Evolutionary conservation across 768 basidiomycete genomes (phyloP).

Genomic region (Suillus paluster): DNA sequence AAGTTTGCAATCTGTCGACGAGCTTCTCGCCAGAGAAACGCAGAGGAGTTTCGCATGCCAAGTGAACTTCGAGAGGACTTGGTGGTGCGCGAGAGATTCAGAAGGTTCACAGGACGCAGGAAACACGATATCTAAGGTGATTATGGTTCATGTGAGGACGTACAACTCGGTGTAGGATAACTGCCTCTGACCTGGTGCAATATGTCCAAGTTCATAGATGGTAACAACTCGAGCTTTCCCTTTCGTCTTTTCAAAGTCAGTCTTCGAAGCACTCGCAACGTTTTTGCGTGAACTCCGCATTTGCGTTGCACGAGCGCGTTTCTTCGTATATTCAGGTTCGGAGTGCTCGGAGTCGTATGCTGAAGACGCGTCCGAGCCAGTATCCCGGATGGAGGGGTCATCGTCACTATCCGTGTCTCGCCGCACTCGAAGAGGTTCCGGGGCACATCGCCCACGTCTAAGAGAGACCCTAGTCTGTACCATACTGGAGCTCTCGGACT

Average conservation of each 20-base stretch:
- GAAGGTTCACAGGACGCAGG: constrained; percentile 43
- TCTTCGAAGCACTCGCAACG: background rate
- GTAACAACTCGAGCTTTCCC: constrained; percentile 25
- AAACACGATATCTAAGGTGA: constrained; percentile 43
- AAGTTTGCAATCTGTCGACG: constrained; percentile 32
- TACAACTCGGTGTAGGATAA: background rate
- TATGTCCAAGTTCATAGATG: constrained; percentile 32
- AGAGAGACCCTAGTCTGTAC: background rate
- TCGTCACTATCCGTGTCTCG: background rate
- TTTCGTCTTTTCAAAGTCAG: background rate
- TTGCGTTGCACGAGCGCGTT: background rate
- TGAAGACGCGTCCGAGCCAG: background rate
- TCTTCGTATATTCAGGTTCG: background rate
- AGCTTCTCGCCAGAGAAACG: constrained; percentile 33
- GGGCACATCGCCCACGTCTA: background rate
- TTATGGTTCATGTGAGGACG: background rate
- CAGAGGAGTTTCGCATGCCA: constrained; percentile 30
- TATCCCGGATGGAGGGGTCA: background rate
- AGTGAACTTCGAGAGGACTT: constrained; percentile 42
- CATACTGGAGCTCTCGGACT: background rate
- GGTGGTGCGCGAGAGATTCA: constrained; percentile 45
- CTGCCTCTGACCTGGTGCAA: constrained; percentile 19
- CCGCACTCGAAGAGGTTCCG: background rate
- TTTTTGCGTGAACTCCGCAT: background rate
- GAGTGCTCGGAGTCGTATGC: background rate